Evolutionary conservation across 2,329 filamentous ascomycete species (phyloP).

Genomic region (Teratosphaeria nubilosa): DNA sequence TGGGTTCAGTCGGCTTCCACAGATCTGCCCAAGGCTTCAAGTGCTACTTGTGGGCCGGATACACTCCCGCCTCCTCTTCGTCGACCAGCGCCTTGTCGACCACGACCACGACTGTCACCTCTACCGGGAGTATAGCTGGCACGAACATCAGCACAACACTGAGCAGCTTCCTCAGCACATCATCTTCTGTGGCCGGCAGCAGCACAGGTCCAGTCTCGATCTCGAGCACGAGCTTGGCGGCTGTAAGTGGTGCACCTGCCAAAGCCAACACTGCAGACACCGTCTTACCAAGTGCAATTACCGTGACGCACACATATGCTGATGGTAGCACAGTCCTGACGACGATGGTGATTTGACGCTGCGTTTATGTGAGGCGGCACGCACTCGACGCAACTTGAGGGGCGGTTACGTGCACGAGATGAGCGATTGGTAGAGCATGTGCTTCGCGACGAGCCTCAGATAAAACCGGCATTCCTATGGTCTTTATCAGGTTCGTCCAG

Average conservation of each 20-base stretch:
- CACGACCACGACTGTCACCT: not conserved
- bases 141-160: not conserved
- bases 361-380: not conserved
- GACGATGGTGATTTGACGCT: not conserved
- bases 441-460: not conserved
- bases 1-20: slow-evolving; percentile 8
- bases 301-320: slow-evolving; percentile 4
- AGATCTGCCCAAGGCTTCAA: slow-evolving; percentile 8
- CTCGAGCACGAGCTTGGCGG: not conserved
- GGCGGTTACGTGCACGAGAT: not conserved
- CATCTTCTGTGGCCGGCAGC: not conserved
- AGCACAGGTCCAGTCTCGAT: not conserved
- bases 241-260: not conserved
- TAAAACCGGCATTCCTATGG: not conserved
- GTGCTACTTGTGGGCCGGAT: slow-evolving; percentile 10
- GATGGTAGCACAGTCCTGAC: slow-evolving; percentile 4
- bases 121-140: not conserved
- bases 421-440: not conserved
- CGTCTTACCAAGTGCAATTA: not conserved
- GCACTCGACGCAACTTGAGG: not conserved
- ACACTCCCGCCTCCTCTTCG: not conserved
- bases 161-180: not conserved
- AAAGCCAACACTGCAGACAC: not conserved
- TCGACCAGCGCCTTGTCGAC: not conserved
- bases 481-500: slow-evolving; percentile 10